Conservation (phyloP, 768 basidiomycete species). For the Termitomyces sp. region DNA sequence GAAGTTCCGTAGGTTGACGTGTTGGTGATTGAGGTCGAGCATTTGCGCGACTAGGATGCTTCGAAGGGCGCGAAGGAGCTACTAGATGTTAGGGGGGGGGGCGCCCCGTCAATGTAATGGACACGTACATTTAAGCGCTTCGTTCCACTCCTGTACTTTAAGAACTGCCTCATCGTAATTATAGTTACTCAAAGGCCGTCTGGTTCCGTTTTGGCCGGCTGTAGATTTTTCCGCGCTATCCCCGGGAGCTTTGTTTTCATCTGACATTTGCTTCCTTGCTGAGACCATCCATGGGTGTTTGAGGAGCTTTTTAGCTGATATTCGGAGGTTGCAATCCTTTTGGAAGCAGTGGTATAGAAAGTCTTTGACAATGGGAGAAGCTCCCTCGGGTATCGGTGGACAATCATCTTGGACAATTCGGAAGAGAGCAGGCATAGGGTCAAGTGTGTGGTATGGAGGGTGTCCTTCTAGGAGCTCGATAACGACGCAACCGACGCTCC, state of each 20-base stretch:
- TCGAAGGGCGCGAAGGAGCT: constrained; percentile 77
- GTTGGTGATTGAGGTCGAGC: constrained; percentile 45
- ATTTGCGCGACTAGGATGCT: constrained; percentile 50
- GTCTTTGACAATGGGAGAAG: constrained; percentile 92
- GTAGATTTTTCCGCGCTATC: constrained; percentile 32
- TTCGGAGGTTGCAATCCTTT: constrained; percentile 92
- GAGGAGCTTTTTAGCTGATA: constrained; percentile 90
- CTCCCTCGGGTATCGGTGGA: constrained; percentile 94
- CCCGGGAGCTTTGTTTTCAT: constrained; percentile 29
- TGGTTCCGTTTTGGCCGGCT: constrained; percentile 29
- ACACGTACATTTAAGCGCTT: constrained; percentile 82
- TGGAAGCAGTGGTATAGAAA: constrained; percentile 98
- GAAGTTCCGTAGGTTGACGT: constrained; percentile 33
- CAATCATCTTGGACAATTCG: constrained; percentile 98
- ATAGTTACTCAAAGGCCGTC: constrained; percentile 65
- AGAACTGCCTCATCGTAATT: constrained; percentile 93
- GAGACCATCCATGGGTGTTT: constrained; percentile 96
- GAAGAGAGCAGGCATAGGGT: constrained; percentile 98
- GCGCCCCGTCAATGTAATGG: background rate
- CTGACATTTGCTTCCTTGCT: constrained; percentile 68
- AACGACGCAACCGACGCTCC: constrained; percentile 95
- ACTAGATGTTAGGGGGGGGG: constrained; percentile 1
- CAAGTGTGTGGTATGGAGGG: constrained; percentile 93
- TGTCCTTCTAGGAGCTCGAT: constrained; percentile 91
- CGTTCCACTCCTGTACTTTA: constrained; percentile 98